Evolutionary conservation across 352 stramenopile species (phyloP).

Genomic region (Phytophthora boehmeriae): DNA sequence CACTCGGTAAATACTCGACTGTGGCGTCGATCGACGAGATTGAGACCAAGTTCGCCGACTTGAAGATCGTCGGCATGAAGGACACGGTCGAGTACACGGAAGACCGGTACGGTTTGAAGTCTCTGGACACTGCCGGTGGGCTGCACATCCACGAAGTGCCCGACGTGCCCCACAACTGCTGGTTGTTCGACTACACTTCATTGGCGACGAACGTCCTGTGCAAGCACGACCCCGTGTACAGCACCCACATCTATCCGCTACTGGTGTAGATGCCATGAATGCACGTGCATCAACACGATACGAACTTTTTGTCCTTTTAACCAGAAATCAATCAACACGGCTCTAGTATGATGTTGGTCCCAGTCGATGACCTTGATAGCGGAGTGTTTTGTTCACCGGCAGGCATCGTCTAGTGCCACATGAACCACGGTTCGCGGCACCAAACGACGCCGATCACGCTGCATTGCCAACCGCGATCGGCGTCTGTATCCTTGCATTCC

Average conservation of each 20-base stretch:
- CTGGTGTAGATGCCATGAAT: conserved; percentile 15
- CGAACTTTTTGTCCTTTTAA: too few relatives aligned
- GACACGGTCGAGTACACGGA: conserved; percentile 41
- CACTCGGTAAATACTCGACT: conserved; percentile 46
- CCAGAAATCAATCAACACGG: too few relatives aligned
- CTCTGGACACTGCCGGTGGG: conserved; percentile 26
- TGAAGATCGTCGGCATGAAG: conserved; percentile 38
- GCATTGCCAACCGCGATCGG: too few relatives aligned
- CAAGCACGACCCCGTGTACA: conserved; percentile 36
- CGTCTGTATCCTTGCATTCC: too few relatives aligned
- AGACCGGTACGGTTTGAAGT: conserved; percentile 48
- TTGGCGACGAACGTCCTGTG: conserved; percentile 30
- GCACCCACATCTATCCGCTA: conserved; percentile 36
- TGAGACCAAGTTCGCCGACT: conserved; percentile 34
- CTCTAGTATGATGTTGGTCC: too few relatives aligned
- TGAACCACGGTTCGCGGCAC: too few relatives aligned
- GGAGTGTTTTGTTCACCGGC: too few relatives aligned
- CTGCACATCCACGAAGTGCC: conserved; percentile 33
- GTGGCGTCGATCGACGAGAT: conserved; percentile 34
- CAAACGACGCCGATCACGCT: too few relatives aligned
- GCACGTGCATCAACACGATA: too few relatives aligned
- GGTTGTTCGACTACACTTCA: conserved; percentile 45
- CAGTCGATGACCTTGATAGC: too few relatives aligned
- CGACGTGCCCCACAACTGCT: conserved; percentile 49
- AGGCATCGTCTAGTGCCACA: too few relatives aligned